Base-by-base conservation (phyloP, 106 monocot genomes). In the Dendrobium chrysotoxum region DNA sequence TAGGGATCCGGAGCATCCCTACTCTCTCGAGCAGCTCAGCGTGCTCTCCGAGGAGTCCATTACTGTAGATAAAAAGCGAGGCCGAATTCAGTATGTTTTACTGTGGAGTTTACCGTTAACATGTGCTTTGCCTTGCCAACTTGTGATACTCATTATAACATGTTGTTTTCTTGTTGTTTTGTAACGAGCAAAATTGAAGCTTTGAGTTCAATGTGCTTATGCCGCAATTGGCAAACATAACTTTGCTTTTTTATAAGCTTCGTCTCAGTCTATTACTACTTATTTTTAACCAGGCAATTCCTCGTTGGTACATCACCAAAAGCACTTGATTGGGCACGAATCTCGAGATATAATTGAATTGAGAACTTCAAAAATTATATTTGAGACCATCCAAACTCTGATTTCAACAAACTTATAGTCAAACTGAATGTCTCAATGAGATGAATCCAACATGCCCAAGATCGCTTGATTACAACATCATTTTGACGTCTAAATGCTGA, bases 21-120 rank as follows among this genome's bases (percentile, higher is more conserved):
- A 92, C 87, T 95, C 95, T 44, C 80, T 95, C 78, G 95, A 95
- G 81, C 95, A 95, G 90, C 95, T 92, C 77, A 92, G 87, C 73
- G 88, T 95, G 25, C 86, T 92, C 17, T 92, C 92, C 1, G 88
- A 95, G 81, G 92, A 95, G 45, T 92, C 95, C 35, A 89, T 95
- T 80, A 84, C 84, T 38, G 94, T 95, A 44, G 90, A 95, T 53
- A 90, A 87, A 72, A 95, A 92, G 83, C 92, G 90, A 72, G 90
- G 92, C 18, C 84, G 86, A 25, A 92, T 95, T 31, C 81, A 78
- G 91, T 91, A 72, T 21, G 61, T 61, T 61, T 61, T 61, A 61
- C 8, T 23, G 6, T 78, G 58, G 16, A 31, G 23, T 28, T 42
- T 41, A 9, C 5, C 38, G 9, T 70, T 70, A 70, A 30, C 38